Conservation (phyloP, 2,329 filamentous ascomycete species). For the Fusarium cyanostomum region DNA sequence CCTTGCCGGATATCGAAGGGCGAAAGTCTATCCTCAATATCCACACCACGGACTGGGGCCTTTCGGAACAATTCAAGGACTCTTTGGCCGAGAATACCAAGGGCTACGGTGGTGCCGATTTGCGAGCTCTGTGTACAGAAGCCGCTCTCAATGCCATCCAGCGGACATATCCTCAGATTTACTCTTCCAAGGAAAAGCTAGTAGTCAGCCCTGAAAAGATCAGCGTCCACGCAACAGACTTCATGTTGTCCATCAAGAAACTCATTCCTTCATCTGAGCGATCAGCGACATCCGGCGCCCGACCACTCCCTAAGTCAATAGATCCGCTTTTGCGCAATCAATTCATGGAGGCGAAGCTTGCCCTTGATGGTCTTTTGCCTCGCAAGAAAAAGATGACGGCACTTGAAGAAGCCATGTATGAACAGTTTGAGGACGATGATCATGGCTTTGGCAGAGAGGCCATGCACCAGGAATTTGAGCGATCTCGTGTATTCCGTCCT, state of each 20-base stretch:
- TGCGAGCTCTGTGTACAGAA: slow-evolving; percentile 94
- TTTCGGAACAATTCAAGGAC: slow-evolving; percentile 81
- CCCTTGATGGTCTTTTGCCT: slow-evolving; percentile 81
- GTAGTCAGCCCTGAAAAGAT: slow-evolving; percentile 87
- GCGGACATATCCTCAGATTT: slow-evolving; percentile 95
- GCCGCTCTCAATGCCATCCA: slow-evolving; percentile 96
- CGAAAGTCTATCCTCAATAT: slow-evolving; percentile 92
- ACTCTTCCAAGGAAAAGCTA: slow-evolving; percentile 88
- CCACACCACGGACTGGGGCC: slow-evolving; percentile 92
- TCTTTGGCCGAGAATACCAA: slow-evolving; percentile 89
- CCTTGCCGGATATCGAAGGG: slow-evolving; percentile 82
- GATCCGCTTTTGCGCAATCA: slow-evolving; percentile 83
- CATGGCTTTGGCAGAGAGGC: slow-evolving; percentile 87
- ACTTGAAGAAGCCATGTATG: slow-evolving; percentile 91
- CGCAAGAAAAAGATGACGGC: slow-evolving; percentile 88
- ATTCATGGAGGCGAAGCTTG: slow-evolving; percentile 72
- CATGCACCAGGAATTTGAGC: slow-evolving; percentile 80
- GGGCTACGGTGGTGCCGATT: slow-evolving; percentile 94
- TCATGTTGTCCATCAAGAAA: slow-evolving; percentile 96
- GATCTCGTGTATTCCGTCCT: slow-evolving; percentile 86
- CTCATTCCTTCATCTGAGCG: slow-evolving; percentile 95
- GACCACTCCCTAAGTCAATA: slow-evolving; percentile 80
- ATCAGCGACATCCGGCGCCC: slow-evolving; percentile 84
- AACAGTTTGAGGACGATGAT: slow-evolving; percentile 83
- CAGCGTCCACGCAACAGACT: slow-evolving; percentile 89